These are phyloP conservation scores for Backusella circina DNA, from an alignment of 192 early-diverging fungal genomes.

Conservation along the genomic window DNA sequence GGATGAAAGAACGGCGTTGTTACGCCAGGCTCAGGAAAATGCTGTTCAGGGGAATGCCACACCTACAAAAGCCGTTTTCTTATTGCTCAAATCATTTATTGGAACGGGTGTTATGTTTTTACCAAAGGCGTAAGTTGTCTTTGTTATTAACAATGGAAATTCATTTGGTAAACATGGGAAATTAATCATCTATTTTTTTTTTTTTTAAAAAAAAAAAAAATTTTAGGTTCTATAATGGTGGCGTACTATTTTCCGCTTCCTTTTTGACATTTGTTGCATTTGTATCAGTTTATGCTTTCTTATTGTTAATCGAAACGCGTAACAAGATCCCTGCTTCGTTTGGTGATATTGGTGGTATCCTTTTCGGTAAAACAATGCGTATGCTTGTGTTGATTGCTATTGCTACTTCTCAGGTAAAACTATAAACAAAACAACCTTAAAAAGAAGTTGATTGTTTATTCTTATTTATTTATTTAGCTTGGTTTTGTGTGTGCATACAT, in stretches of 20 bases:
- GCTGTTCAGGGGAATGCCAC: constrained; percentile 48
- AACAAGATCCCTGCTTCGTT: constrained; percentile 60
- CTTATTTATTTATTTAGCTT: constrained; percentile 25
- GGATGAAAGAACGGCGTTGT: constrained; percentile 20
- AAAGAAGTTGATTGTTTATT: neutral
- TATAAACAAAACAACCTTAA: neutral
- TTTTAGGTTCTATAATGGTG: constrained; percentile 57
- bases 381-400: constrained; percentile 53
- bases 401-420: constrained; percentile 38
- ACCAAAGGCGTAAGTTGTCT: constrained; percentile 21
- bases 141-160: neutral
- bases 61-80: constrained; percentile 69
- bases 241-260: constrained; percentile 60
- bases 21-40: constrained; percentile 4
- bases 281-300: constrained; percentile 64
- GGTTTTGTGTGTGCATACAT: constrained; percentile 92
- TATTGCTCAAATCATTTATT: constrained; percentile 77
- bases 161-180: neutral
- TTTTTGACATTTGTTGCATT: constrained; percentile 43
- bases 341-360: constrained; percentile 64
- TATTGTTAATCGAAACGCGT: constrained; percentile 65
- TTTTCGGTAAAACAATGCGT: constrained; percentile 62
- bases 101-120: constrained; percentile 37
- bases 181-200: neutral
- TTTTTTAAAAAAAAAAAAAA: neutral